Conservation (phyloP, 305 asterid genomes). For the Fraxinus paxiana region DNA sequence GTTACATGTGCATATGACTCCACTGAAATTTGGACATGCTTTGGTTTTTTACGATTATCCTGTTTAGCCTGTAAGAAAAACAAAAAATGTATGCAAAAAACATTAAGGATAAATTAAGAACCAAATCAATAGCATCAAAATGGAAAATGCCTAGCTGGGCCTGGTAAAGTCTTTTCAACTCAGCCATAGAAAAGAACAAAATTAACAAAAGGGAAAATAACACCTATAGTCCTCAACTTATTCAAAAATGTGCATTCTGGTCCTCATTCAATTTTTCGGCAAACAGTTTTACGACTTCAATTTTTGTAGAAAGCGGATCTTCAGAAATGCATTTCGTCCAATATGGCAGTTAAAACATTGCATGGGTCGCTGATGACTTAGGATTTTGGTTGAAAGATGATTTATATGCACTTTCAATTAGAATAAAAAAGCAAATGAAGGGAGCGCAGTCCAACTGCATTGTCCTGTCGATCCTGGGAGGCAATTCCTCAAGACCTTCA, state of each 20-base stretch:
- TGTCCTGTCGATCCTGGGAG: neutral
- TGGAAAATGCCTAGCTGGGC: neutral
- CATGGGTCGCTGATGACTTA: neutral
- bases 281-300: neutral
- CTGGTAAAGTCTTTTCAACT: neutral
- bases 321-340: neutral
- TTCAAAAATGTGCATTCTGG: neutral
- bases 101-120: neutral
- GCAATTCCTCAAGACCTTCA: neutral
- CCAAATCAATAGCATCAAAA: neutral
- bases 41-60: conserved; percentile 64
- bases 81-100: neutral
- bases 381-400: neutral
- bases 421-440: neutral
- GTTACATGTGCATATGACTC: conserved; percentile 87
- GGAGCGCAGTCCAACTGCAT: neutral
- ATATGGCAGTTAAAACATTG: neutral
- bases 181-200: neutral
- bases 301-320: neutral
- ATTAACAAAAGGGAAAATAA: neutral
- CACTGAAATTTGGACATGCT: conserved; percentile 86
- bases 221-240: neutral
- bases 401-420: neutral
- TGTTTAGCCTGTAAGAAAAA: conserved; percentile 43
- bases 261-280: neutral